These are phyloP conservation scores for Candida frijolesensis DNA, from an alignment of 1,139 yeast genomes.

Conservation along the genomic window DNA sequence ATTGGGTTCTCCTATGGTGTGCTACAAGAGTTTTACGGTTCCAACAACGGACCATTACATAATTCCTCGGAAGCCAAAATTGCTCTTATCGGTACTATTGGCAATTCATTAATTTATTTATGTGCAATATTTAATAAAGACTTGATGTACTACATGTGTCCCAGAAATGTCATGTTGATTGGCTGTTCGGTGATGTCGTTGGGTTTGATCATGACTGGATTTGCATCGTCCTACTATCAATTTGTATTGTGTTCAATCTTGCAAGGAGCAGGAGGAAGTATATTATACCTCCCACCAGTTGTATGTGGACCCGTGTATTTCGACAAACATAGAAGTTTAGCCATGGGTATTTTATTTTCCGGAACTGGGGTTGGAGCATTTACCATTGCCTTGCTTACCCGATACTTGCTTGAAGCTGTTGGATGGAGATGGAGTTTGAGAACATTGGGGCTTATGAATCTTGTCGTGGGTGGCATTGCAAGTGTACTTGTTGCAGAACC, in stretches of 20 bases:
- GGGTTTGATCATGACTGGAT: slow-evolving; percentile 30
- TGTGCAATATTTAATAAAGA: slow-evolving; percentile 28
- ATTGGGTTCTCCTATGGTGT: slow-evolving; percentile 37
- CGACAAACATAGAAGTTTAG: slow-evolving; percentile 37
- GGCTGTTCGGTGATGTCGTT: slow-evolving; percentile 29
- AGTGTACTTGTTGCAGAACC: slow-evolving; percentile 24
- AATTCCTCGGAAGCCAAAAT: slow-evolving; percentile 25
- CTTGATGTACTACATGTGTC: slow-evolving; percentile 19
- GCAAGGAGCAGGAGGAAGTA: slow-evolving; percentile 43
- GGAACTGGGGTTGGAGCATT: slow-evolving; percentile 49
- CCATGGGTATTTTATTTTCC: slow-evolving; percentile 43
- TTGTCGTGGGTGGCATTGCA: slow-evolving; percentile 19
- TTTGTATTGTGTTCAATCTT: slow-evolving; percentile 28
- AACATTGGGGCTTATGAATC: slow-evolving; percentile 30
- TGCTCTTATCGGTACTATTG: slow-evolving; percentile 32
- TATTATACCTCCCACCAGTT: slow-evolving; percentile 42
- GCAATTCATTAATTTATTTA: slow-evolving; percentile 30
- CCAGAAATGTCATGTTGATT: slow-evolving; percentile 25
- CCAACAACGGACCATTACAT: slow-evolving; percentile 29
- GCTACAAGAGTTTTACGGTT: slow-evolving; percentile 34
- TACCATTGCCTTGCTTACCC: slow-evolving; percentile 35
- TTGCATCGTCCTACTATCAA: slow-evolving; percentile 25
- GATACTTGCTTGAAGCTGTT: slow-evolving; percentile 27
- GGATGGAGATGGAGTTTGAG: slow-evolving; percentile 47
- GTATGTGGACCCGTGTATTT: slow-evolving; percentile 43